Percentiles rank a stretch among this genome's conserved stretches.
Conservation (phyloP, 257 asterid genomes). For the Salvia hispanica region DNA sequence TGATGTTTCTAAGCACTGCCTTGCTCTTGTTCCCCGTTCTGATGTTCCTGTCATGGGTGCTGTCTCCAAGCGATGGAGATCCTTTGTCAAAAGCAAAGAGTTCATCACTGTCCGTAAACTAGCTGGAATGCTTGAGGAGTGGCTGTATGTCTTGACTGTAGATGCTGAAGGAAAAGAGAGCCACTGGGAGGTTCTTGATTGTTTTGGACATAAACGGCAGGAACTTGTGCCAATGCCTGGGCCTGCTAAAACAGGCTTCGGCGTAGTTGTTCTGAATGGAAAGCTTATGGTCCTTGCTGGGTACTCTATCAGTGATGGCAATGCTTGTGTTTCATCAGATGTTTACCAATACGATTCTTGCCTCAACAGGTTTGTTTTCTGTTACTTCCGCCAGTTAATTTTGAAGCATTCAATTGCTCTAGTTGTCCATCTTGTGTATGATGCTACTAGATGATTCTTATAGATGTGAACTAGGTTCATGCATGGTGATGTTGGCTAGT, state of each 20-base stretch:
- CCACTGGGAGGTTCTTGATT: constrained; percentile 81
- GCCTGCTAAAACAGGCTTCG: constrained; percentile 57
- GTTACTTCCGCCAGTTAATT: not conserved
- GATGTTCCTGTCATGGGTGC: constrained; percentile 66
- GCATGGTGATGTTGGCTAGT: not conserved
- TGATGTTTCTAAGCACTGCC: constrained; percentile 77
- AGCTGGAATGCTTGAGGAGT: constrained; percentile 82
- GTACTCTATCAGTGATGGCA: constrained; percentile 44
- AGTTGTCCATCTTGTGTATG: not conserved
- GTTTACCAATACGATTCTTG: constrained; percentile 77
- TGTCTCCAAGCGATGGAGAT: constrained; percentile 78
- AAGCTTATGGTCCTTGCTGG: constrained; percentile 83
- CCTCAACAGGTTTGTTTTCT: constrained; percentile 64
- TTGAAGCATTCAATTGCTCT: constrained; percentile 22
- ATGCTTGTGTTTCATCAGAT: constrained; percentile 54
- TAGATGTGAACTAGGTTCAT: not conserved
- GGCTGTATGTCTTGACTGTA: constrained; percentile 71
- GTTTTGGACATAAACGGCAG: constrained; percentile 52
- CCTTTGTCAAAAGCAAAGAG: constrained; percentile 69
- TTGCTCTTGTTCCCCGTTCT: constrained; percentile 78
- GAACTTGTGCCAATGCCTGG: constrained; percentile 74
- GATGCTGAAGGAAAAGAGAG: constrained; percentile 60
- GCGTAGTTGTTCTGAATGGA: constrained; percentile 64
- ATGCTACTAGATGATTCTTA: constrained; percentile 1
- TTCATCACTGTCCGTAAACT: constrained; percentile 61